A percentile compares a stretch with the other conserved stretches of the same genome.
Conservation (phyloP, 176 grass and related monocot genomes). For the Musa schizocarpa region DNA sequence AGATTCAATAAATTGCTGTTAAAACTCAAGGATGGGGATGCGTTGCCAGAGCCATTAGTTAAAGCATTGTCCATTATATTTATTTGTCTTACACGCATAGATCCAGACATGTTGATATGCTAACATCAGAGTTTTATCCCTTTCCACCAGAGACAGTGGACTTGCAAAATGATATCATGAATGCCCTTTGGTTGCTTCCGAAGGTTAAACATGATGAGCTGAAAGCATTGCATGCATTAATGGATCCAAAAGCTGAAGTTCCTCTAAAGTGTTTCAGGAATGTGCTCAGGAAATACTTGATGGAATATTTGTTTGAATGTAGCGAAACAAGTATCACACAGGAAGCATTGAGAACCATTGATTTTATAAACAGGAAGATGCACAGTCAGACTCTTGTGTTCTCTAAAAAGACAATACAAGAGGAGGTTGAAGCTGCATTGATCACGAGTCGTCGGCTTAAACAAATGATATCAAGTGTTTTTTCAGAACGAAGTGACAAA, state of each 20-base stretch:
- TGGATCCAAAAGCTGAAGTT: constrained; percentile 27
- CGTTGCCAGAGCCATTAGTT: constrained; percentile 24
- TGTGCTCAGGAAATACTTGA: constrained; percentile 31
- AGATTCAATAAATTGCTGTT: not conserved
- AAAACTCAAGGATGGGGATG: constrained; percentile 13
- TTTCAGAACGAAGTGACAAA: not conserved
- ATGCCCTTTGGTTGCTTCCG: constrained; percentile 24
- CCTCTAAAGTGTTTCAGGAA: constrained; percentile 15
- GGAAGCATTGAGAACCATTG: constrained; percentile 19
- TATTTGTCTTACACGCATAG: constrained; percentile 26
- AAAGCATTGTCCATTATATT: constrained; percentile 30
- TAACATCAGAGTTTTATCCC: constrained; percentile 20
- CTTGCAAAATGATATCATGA: constrained; percentile 27
- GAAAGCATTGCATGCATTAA: constrained; percentile 16
- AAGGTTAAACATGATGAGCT: constrained; percentile 19
- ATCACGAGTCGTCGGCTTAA: constrained; percentile 30
- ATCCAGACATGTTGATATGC: constrained; percentile 17
- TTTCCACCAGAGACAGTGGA: constrained; percentile 22
- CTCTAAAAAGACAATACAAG: constrained; percentile 17
- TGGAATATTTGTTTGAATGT: constrained; percentile 35
- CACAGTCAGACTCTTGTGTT: constrained; percentile 1
- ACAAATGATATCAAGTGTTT: constrained; percentile 8
- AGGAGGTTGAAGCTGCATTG: constrained; percentile 38
- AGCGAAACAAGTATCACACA: constrained; percentile 26
- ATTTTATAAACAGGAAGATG: constrained; percentile 26